A percentile compares a stretch with the other conserved stretches of the same genome.
Evolutionary conservation across 495 filamentous ascomycete species (phyloP).

Genomic region (Hyaloscypha variabilis): DNA sequence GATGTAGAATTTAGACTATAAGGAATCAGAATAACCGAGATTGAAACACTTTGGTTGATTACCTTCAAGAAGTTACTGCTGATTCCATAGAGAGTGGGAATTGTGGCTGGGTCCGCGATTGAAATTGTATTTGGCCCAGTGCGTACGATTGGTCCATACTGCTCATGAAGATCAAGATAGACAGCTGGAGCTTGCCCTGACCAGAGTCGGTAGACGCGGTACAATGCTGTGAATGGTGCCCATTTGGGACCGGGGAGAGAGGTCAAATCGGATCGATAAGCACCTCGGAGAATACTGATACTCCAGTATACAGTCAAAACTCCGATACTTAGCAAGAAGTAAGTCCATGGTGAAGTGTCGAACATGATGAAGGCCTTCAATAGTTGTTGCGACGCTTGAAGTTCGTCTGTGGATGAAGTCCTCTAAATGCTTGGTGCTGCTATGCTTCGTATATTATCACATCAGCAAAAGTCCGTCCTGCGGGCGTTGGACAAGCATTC

Average conservation of each 20-base stretch:
- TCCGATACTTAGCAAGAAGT: not conserved
- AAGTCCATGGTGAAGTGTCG: not conserved
- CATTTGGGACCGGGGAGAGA: constrained; percentile 48
- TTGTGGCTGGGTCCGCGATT: constrained; percentile 40
- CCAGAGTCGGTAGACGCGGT: constrained; percentile 47
- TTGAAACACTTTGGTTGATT: not conserved
- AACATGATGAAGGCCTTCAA: not conserved
- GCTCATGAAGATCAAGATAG: constrained; percentile 47
- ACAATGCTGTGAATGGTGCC: constrained; percentile 54
- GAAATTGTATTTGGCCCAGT: constrained; percentile 43
- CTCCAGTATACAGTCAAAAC: not conserved
- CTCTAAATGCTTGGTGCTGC: not conserved
- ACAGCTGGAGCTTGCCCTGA: constrained; percentile 44
- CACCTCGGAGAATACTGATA: not conserved
- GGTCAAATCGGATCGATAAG: not conserved
- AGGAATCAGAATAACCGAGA: not conserved
- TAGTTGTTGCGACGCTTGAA: not conserved
- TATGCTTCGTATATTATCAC: no score
- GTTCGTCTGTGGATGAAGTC: no score
- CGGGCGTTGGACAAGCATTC: no score
- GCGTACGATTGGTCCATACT: constrained; percentile 49
- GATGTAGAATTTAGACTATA: constrained; percentile 47
- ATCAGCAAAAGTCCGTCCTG: no score
- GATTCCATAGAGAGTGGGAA: constrained; percentile 43
- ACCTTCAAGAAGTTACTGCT: constrained; percentile 44